Evolutionary conservation across 192 early-diverging fungal species (phyloP).

Genomic region (Dispira parvispora): DNA sequence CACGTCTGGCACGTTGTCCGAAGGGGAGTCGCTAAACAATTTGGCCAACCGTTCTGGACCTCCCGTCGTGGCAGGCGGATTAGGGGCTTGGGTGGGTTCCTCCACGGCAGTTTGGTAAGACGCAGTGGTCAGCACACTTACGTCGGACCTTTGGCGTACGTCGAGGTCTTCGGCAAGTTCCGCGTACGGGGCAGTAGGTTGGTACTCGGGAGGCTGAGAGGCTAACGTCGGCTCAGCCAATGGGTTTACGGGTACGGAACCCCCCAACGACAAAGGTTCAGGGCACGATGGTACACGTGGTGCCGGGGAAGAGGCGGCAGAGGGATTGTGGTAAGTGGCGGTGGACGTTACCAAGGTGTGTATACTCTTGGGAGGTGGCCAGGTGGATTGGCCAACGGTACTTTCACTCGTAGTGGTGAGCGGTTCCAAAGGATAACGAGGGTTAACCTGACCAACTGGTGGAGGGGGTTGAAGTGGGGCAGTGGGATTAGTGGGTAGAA

Average conservation of each 20-base stretch:
- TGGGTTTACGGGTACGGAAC: background rate
- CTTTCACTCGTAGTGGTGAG: background rate
- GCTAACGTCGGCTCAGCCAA: background rate
- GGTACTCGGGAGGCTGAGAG: background rate
- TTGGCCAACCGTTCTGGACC: background rate
- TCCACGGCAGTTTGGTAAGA: background rate
- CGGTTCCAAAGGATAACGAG: background rate
- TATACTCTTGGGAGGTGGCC: constrained; percentile 1
- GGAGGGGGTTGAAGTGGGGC: constrained; percentile 11
- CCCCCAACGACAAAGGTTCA: background rate
- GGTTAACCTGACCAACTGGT: background rate
- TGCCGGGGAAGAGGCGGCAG: background rate
- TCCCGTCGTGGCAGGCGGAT: background rate
- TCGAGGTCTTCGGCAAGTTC: background rate
- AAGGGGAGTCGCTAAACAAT: background rate
- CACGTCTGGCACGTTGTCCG: background rate
- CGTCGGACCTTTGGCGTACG: background rate
- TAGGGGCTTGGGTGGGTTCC: background rate
- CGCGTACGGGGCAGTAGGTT: background rate
- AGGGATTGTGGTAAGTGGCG: background rate
- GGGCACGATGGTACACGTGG: constrained; percentile 3
- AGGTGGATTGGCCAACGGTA: background rate
- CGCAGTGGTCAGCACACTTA: background rate
- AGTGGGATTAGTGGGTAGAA: background rate
- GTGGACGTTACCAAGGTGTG: background rate